Conservation (phyloP, 140 eudicot genomes). For the Oenanthe javanica region DNA sequence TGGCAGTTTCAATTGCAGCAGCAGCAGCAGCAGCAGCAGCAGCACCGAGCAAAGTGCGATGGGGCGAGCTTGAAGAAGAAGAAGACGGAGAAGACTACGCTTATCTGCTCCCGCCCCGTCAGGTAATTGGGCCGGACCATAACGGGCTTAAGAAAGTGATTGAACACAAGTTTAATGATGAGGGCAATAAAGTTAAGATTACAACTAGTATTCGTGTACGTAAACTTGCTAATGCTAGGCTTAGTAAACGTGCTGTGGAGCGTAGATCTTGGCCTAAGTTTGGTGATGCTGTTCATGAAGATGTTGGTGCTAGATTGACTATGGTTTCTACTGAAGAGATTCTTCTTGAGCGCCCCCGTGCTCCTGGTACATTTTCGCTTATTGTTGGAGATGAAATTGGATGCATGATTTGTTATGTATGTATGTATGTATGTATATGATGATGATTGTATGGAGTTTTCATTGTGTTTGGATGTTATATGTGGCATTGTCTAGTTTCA, state of each 20-base stretch:
- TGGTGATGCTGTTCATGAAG: constrained; percentile 78
- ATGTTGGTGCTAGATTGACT: constrained; percentile 53
- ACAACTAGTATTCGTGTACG: constrained; percentile 70
- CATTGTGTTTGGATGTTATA: no score
- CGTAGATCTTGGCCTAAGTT: constrained; percentile 74
- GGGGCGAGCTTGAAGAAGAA: constrained; percentile 73
- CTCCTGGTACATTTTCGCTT: constrained; percentile 53
- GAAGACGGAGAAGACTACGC: constrained; percentile 58
- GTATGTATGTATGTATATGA: no score
- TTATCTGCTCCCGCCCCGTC: constrained; percentile 55
- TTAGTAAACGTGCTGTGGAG: constrained; percentile 74
- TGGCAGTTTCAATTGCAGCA: constrained; percentile 4
- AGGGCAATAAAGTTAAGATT: constrained; percentile 57
- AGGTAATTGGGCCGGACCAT: constrained; percentile 65
- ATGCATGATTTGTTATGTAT: no score
- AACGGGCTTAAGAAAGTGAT: constrained; percentile 59
- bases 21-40: no score
- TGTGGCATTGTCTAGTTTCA: no score
- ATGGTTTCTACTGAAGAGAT: constrained; percentile 86
- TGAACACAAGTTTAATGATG: constrained; percentile 61
- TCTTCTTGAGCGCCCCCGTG: constrained; percentile 59
- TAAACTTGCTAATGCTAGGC: constrained; percentile 64
- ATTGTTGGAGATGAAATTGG: no score
- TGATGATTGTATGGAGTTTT: no score
- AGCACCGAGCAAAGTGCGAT: constrained; percentile 34